Evolutionary conservation across 163 green algal species (phyloP), one percentile per base, ranked within the genome.

Genomic region (Chloroidium sp.): DNA sequence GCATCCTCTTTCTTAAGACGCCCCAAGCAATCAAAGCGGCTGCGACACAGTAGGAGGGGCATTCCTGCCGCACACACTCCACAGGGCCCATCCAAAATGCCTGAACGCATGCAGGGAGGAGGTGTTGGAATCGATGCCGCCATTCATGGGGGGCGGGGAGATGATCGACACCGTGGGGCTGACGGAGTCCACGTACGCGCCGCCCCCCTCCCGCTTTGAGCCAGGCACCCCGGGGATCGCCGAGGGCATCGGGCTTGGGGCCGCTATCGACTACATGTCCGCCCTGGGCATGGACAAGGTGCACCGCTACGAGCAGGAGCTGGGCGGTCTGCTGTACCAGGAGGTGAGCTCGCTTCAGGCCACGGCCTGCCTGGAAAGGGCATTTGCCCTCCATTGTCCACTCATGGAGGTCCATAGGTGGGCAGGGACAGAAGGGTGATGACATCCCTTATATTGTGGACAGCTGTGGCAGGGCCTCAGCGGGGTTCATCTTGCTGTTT

Each of bases 101-200:
- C 67, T 10, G 67, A 10, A 72, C 67, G 67, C 10, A 10, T 72
- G 72, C 79, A 82, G 74, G 72, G n/a, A 4, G 36, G 92, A 97
- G 4, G 62, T 97, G 76, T 89, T 99, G 69, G 86, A 95, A 80
- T 64, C 81, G 57, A 99, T 99, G 97, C 90, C 90, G 14, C 97
- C 97, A 0, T 99, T 93, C 86, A 94, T 97, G 91, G 95, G 95
- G 61, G 97, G 97, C 59, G 97, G 97, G 10, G 97, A 99, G 87
- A 94, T 94, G 79, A 82, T 81, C 4, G 78, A 81, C 77, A 91
- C 98, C 77, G 97, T 99, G 59, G 96, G 90, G 79, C 82, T 98
- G 67, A 90, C 97, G 78, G 88, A 93, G 67, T 96, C 91, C 8
- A 99, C 96, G 0, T 99, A 95, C 81, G 95, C 95, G 0, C 82